Conservation (phyloP, 2,329 filamentous ascomycete species). For the Davidsoniella eucalypti region DNA sequence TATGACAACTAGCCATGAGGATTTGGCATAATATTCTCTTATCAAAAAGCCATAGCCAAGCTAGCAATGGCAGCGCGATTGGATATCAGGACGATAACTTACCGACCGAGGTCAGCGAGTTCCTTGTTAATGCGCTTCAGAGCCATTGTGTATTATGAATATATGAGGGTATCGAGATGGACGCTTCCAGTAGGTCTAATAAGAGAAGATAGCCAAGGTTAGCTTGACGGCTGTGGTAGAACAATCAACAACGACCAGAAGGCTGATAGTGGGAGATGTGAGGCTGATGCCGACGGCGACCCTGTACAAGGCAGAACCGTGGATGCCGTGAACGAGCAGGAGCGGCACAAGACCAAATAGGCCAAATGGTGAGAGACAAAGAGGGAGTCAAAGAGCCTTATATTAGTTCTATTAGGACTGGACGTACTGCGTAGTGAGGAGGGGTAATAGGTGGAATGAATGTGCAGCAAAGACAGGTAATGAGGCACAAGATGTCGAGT, state of each 20-base stretch:
- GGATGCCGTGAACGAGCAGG: neutral
- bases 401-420: neutral
- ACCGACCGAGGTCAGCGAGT: conserved; percentile 79
- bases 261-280: too few relatives aligned
- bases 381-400: neutral
- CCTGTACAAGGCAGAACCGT: neutral
- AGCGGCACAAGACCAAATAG: neutral
- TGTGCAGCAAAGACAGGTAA: conserved; percentile 1
- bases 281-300: too few relatives aligned
- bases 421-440: conserved; percentile 6
- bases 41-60: neutral
- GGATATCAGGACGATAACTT: conserved; percentile 21
- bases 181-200: conserved; percentile 3
- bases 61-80: neutral
- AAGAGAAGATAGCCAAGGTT: neutral
- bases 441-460: neutral
- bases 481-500: conserved; percentile 1
- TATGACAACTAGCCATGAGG: too few relatives aligned
- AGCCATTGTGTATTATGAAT: conserved; percentile 42
- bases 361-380: neutral
- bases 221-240: neutral
- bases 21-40: too few relatives aligned
- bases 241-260: neutral
- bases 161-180: conserved; percentile 1
- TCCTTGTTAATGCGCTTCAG: conserved; percentile 94